These are phyloP conservation scores for Cochlearia excelsa DNA, from an alignment of 345 rosid genomes.

Conservation along the genomic window DNA sequence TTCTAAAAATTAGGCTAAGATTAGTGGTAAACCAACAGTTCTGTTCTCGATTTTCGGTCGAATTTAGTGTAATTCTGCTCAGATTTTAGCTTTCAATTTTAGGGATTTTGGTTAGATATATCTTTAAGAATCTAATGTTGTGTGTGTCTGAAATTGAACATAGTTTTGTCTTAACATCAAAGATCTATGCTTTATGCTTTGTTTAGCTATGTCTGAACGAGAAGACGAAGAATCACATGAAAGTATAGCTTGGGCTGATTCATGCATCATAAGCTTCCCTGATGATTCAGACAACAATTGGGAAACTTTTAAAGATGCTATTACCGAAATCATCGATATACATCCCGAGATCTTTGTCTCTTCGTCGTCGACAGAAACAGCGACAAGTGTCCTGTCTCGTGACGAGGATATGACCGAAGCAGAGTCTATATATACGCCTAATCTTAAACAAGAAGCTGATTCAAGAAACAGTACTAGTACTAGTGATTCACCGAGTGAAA, in stretches of 20 bases:
- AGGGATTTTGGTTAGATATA: too few relatives aligned
- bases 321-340: slow-evolving; percentile 47
- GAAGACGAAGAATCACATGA: slow-evolving; percentile 45
- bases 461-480: neutral
- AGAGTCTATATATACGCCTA: neutral
- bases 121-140: too few relatives aligned
- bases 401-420: slow-evolving; percentile 30
- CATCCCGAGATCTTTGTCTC: slow-evolving; percentile 38
- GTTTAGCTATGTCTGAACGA: slow-evolving; percentile 1
- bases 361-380: slow-evolving; percentile 16
- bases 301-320: slow-evolving; percentile 52
- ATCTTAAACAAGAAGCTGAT: slow-evolving; percentile 25
- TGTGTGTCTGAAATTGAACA: neutral
- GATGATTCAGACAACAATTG: slow-evolving; percentile 45
- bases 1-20: too few relatives aligned
- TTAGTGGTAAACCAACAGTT: too few relatives aligned
- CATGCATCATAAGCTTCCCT: slow-evolving; percentile 50
- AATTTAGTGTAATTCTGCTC: too few relatives aligned
- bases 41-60: too few relatives aligned
- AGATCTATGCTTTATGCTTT: neutral
- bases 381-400: neutral
- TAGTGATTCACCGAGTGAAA: slow-evolving; percentile 10
- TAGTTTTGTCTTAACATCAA: neutral
- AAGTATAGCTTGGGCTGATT: slow-evolving; percentile 68
- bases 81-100: too few relatives aligned